These are phyloP conservation scores for Cercophora samala DNA, from an alignment of 495 filamentous ascomycete species.

Conservation along the genomic window DNA sequence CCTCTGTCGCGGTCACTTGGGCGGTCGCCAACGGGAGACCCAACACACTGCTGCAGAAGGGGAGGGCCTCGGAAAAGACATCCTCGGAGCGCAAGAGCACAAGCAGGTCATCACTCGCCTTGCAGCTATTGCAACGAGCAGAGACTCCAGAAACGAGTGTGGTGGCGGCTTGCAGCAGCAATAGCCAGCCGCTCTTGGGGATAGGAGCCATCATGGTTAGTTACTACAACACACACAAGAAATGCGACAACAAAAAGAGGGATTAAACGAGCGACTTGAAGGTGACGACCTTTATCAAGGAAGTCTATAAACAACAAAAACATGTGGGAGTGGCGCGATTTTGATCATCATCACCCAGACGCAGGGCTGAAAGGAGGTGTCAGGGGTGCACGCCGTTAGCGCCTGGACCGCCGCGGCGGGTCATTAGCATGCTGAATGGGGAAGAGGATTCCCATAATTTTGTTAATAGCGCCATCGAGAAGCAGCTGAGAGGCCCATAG, in stretches of 20 bases:
- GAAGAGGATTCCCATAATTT: background rate
- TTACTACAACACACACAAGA: background rate
- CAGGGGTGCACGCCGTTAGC: background rate
- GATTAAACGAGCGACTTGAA: background rate
- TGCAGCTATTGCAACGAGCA: background rate
- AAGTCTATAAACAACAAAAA: background rate
- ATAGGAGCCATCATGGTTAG: background rate
- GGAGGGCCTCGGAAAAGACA: background rate
- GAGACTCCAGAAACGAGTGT: background rate
- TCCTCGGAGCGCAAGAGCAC: conserved; percentile 1
- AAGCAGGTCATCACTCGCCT: background rate
- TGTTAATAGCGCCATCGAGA: background rate
- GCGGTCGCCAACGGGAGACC: background rate
- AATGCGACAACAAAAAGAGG: background rate
- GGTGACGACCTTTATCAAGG: background rate
- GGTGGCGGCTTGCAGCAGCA: background rate
- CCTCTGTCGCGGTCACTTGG: background rate
- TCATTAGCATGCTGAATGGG: background rate
- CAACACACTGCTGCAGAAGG: background rate
- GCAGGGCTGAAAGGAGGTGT: background rate
- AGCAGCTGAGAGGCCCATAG: background rate
- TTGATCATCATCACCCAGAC: background rate
- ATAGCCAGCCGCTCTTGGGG: background rate
- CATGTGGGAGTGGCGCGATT: background rate
- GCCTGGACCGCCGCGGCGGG: background rate